phyloP scores from a whole-genome alignment of 2,329 filamentous ascomycete genomes.

The Aspergillus sojae region DNA sequence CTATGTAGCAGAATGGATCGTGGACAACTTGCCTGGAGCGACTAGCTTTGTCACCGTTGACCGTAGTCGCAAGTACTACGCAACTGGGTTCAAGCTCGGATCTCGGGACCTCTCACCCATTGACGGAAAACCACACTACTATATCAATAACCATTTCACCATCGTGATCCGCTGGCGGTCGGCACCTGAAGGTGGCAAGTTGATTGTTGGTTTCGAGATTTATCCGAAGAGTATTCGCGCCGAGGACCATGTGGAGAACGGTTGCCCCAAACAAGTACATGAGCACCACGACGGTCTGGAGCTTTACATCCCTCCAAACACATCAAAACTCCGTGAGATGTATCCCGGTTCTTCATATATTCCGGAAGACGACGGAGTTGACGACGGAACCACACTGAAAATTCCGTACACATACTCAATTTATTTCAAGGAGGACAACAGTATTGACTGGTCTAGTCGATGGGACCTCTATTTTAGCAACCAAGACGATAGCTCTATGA shows the following conservation, averaged over 20 bases:
- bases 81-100: slow-evolving; percentile 85
- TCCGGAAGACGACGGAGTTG: slow-evolving; percentile 59
- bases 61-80: slow-evolving; percentile 83
- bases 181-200: slow-evolving; percentile 72
- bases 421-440: slow-evolving; percentile 82
- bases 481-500: slow-evolving; percentile 76
- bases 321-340: slow-evolving; percentile 56
- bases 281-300: slow-evolving; percentile 67
- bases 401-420: slow-evolving; percentile 89
- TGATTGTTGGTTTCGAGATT: slow-evolving; percentile 86
- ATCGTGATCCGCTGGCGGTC: slow-evolving; percentile 78
- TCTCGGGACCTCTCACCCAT: slow-evolving; percentile 67
- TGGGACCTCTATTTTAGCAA: slow-evolving; percentile 93
- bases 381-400: slow-evolving; percentile 67
- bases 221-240: slow-evolving; percentile 81
- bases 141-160: slow-evolving; percentile 85
- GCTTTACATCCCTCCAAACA: slow-evolving; percentile 67
- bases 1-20: slow-evolving; percentile 91
- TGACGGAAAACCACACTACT: slow-evolving; percentile 66
- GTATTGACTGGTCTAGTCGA: slow-evolving; percentile 77
- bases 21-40: slow-evolving; percentile 86
- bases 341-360: slow-evolving; percentile 64
- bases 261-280: slow-evolving; percentile 70
- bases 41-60: slow-evolving; percentile 87
- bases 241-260: slow-evolving; percentile 61